phyloP scores from a whole-genome alignment of 1,139 yeast species.

The Kodamaea sp. region DNA sequence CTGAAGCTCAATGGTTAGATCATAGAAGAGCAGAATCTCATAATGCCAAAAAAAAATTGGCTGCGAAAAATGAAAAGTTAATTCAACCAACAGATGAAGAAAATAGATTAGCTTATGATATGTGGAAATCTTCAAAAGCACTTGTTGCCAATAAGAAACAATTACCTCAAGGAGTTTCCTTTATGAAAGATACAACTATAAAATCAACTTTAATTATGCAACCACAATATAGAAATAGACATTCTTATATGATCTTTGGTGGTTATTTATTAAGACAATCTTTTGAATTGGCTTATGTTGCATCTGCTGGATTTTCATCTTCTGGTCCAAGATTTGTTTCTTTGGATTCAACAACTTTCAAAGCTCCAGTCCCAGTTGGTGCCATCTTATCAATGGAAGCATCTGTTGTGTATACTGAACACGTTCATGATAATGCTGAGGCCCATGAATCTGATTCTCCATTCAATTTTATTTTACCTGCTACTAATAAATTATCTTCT shows the following conservation, averaged over 20 bases:
- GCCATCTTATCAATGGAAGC: slow-evolving; percentile 81
- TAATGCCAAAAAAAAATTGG: slow-evolving; percentile 76
- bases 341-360: slow-evolving; percentile 84
- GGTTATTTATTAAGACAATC: slow-evolving; percentile 89
- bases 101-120: slow-evolving; percentile 65
- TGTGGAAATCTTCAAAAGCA: slow-evolving; percentile 64
- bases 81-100: slow-evolving; percentile 76
- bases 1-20: slow-evolving; percentile 74
- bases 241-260: slow-evolving; percentile 91
- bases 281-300: slow-evolving; percentile 87
- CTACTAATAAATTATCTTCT: slow-evolving; percentile 51
- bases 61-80: slow-evolving; percentile 60
- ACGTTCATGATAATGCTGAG: slow-evolving; percentile 44
- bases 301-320: slow-evolving; percentile 82
- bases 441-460: slow-evolving; percentile 27
- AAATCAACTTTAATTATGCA: slow-evolving; percentile 85
- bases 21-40: slow-evolving; percentile 87
- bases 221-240: slow-evolving; percentile 93
- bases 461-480: slow-evolving; percentile 49
- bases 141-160: slow-evolving; percentile 23
- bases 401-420: slow-evolving; percentile 79
- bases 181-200: slow-evolving; percentile 69
- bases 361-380: slow-evolving; percentile 94
- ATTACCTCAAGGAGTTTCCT: slow-evolving; percentile 41
- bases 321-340: slow-evolving; percentile 86